phyloP scores from a whole-genome alignment of 2,329 filamentous ascomycete genomes.

The Fusarium napiforme region DNA sequence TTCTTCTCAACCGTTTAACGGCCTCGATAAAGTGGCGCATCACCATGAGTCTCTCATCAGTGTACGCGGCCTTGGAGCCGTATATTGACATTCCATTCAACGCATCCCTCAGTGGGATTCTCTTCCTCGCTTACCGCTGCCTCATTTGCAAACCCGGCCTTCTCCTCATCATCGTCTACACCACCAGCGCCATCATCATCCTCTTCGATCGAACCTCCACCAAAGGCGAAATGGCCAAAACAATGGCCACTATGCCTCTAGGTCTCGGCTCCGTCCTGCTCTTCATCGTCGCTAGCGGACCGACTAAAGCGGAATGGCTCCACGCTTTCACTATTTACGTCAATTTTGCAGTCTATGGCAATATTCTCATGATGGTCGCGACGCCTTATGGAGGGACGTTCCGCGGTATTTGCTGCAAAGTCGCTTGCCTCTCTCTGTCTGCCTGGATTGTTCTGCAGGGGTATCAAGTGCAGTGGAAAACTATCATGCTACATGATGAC shows the following conservation, averaged over 20 bases:
- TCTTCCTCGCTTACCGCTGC: neutral
- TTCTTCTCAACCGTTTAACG: neutral
- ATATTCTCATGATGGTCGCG: conserved; percentile 4
- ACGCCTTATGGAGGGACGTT: neutral
- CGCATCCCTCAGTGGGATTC: neutral
- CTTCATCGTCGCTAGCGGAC: neutral
- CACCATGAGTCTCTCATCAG: neutral
- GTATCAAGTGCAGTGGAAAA: neutral
- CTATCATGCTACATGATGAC: neutral
- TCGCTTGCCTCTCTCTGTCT: neutral
- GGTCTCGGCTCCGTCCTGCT: neutral
- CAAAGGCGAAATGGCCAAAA: neutral
- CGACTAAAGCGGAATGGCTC: neutral
- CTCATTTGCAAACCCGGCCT: neutral
- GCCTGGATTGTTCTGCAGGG: neutral
- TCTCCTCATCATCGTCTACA: neutral
- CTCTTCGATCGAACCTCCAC: neutral
- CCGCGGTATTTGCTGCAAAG: neutral
- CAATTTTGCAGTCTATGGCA: conserved; percentile 1
- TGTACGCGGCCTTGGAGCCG: neutral
- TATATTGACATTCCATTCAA: neutral
- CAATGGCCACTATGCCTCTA: neutral
- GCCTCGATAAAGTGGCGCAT: neutral
- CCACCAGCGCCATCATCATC: neutral
- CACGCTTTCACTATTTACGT: neutral